A percentile compares a stretch with the other conserved stretches of the same genome.
These are phyloP conservation scores for Metschnikowia gelsemii DNA, from an alignment of 805 yeast species.

Conservation along the genomic window DNA sequence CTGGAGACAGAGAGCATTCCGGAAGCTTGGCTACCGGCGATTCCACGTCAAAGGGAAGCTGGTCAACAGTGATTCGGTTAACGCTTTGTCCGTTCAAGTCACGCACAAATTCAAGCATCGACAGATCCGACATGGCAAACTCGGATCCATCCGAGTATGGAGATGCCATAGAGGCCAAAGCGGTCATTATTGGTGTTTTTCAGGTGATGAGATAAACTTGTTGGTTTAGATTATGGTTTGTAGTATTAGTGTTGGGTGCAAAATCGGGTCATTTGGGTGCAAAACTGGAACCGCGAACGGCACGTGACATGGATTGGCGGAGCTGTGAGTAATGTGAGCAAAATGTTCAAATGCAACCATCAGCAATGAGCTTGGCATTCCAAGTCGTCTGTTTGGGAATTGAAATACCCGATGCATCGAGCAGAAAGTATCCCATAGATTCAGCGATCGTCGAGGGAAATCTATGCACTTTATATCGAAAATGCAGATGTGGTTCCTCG, in stretches of 20 bases:
- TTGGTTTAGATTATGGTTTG: background rate
- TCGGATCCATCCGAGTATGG: conserved; percentile 8
- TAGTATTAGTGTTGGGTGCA: conserved; percentile 11
- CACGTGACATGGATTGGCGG: conserved; percentile 1
- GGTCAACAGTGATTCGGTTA: conserved; percentile 3
- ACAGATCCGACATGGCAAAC: conserved; percentile 15
- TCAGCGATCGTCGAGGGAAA: too few species aligned
- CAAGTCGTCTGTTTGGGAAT: too few species aligned
- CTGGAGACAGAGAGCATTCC: conserved; percentile 8
- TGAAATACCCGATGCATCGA: too few species aligned
- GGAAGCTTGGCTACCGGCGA: background rate
- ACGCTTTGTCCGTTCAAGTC: conserved; percentile 13
- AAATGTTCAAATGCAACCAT: too few species aligned
- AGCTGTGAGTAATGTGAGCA: too few species aligned
- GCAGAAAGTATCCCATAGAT: too few species aligned
- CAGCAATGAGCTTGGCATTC: too few species aligned
- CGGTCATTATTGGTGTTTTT: conserved; percentile 2
- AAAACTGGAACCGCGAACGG: background rate
- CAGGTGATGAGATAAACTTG: background rate
- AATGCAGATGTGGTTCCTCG: too few species aligned
- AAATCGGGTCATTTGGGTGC: conserved; percentile 3
- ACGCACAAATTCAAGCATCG: conserved; percentile 19
- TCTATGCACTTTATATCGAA: too few species aligned
- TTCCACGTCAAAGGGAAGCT: conserved; percentile 2
- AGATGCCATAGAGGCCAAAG: conserved; percentile 9